These are phyloP conservation scores for Solanum sejunctum DNA, from an alignment of 257 asterid species.

Conservation along the genomic window DNA sequence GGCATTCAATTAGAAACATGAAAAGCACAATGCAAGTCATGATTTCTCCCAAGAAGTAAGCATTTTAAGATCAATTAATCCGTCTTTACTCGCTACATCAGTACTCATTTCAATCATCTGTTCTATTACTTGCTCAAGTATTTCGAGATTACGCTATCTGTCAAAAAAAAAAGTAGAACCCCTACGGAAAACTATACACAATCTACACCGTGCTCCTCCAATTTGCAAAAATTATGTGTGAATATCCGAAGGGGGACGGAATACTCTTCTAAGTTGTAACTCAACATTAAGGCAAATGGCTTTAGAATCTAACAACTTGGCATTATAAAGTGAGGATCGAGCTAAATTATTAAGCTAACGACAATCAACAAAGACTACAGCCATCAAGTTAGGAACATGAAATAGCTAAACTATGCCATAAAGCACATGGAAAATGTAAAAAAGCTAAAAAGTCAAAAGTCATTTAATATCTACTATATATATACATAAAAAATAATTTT, in stretches of 20 bases:
- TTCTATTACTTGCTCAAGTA: neutral
- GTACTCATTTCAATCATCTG: neutral
- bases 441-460: neutral
- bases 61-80: neutral
- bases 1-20: neutral
- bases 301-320: neutral
- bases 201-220: neutral
- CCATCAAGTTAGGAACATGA: neutral
- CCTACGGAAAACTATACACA: neutral
- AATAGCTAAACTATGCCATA: neutral
- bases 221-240: neutral
- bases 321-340: neutral
- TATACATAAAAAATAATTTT: too few species aligned
- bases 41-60: neutral
- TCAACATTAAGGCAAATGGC: neutral
- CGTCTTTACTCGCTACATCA: neutral
- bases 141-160: accelerated
- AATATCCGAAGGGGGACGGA: neutral
- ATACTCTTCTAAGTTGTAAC: neutral
- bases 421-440: neutral
- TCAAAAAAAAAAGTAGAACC: neutral
- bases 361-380: neutral
- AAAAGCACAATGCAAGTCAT: neutral
- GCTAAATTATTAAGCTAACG: neutral
- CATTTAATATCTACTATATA: too few species aligned